Conservation (phyloP, 73 alveolate genomes). For the Tetrahymena malaccensis region DNA sequence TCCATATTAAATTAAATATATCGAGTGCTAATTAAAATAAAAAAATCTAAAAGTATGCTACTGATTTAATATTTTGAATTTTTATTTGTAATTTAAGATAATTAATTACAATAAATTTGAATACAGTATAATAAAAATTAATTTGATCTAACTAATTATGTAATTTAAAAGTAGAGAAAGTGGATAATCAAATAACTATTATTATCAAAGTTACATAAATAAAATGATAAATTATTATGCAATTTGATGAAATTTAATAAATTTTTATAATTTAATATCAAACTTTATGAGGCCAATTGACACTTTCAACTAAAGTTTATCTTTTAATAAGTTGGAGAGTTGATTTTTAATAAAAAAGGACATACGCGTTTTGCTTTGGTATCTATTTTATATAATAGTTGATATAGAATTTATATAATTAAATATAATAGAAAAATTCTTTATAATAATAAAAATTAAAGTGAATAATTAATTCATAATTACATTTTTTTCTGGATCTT, state of each 20-base stretch:
- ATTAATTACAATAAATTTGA: too few species aligned
- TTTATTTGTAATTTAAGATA: too few species aligned
- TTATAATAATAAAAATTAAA: neutral
- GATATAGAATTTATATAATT: slow-evolving; percentile 28
- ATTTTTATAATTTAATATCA: neutral
- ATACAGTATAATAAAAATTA: too few species aligned
- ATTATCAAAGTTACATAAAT: too few species aligned
- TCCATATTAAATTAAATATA: too few species aligned
- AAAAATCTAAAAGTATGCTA: too few species aligned
- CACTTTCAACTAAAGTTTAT: slow-evolving; percentile 33
- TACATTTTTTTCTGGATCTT: neutral
- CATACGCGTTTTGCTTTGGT: slow-evolving; percentile 39
- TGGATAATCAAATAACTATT: too few species aligned
- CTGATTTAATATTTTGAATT: too few species aligned
- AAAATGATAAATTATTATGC: too few species aligned
- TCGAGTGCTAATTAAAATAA: too few species aligned
- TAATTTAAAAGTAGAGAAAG: too few species aligned
- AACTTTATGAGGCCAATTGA: slow-evolving; percentile 33
- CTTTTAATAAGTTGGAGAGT: slow-evolving; percentile 58
- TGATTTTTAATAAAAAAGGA: slow-evolving; percentile 58
- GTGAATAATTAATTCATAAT: neutral
- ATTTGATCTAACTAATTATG: too few species aligned
- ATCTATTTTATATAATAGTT: slow-evolving; percentile 24
- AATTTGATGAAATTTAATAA: neutral
- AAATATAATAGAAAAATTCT: neutral